These are phyloP conservation scores for Annulohypoxylon stygium DNA, from an alignment of 495 filamentous ascomycete genomes.

Conservation along the genomic window DNA sequence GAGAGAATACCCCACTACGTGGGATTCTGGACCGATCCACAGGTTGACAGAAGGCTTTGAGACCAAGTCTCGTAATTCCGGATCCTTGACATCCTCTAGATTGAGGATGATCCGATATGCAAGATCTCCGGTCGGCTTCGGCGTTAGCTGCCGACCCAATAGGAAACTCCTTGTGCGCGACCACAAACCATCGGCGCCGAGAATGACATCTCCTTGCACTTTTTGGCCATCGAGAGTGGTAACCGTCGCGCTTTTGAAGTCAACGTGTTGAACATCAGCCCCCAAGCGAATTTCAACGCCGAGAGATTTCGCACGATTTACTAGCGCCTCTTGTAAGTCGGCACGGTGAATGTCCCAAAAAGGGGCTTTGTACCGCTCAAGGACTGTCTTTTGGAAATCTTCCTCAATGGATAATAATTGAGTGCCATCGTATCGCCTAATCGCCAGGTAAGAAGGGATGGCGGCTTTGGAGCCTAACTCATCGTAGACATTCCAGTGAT, in stretches of 20 bases:
- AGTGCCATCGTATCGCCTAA: slow-evolving; percentile 71
- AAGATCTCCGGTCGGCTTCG: slow-evolving; percentile 69
- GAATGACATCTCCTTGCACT: slow-evolving; percentile 63
- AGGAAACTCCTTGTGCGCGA: slow-evolving; percentile 61
- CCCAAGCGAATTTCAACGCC: slow-evolving; percentile 58
- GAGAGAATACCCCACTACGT: slow-evolving; percentile 71
- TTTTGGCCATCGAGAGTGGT: slow-evolving; percentile 51
- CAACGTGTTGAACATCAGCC: slow-evolving; percentile 54
- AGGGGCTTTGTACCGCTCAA: slow-evolving; percentile 61
- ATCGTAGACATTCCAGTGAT: slow-evolving; percentile 65
- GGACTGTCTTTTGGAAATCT: slow-evolving; percentile 58
- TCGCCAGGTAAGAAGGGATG: slow-evolving; percentile 65
- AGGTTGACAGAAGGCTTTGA: slow-evolving; percentile 72
- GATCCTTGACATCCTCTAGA: slow-evolving; percentile 61
- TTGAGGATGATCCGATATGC: slow-evolving; percentile 71
- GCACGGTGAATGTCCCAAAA: slow-evolving; percentile 69
- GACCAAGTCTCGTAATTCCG: slow-evolving; percentile 62
- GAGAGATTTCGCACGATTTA: slow-evolving; percentile 54
- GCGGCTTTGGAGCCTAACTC: slow-evolving; percentile 62
- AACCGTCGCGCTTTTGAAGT: slow-evolving; percentile 57
- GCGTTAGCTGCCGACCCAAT: slow-evolving; percentile 57
- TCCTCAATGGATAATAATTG: slow-evolving; percentile 66
- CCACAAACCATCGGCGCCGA: slow-evolving; percentile 71
- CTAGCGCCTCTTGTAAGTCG: slow-evolving; percentile 64
- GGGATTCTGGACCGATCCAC: slow-evolving; percentile 73